Evolutionary conservation across 1,139 yeast species (phyloP), one percentile per base, ranked within the genome.

Genomic region (Candida sp.): DNA sequence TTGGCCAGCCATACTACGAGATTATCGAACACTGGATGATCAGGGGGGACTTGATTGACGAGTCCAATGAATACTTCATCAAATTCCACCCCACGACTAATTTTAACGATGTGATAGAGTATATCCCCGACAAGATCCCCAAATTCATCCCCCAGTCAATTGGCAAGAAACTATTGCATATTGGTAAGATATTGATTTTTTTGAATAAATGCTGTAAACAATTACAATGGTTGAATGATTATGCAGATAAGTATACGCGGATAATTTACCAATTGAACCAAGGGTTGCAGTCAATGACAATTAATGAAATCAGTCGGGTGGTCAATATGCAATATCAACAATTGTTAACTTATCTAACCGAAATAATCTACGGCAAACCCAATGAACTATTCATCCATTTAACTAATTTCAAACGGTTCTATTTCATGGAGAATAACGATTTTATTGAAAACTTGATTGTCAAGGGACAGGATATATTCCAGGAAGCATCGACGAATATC

Each of bases 111-210:
- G 71, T 72, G 4, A 67, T 73, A 22, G 50, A 56, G 36, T 69
- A 54, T 46, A 41, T 58, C 30, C 61, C 68, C 0, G 62, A 63
- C 1, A 77, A 72, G 49, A 71, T 85, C 1, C 97, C 97, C 0
- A 58, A 63, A 6, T 87, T 85, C 55, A 56, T 65, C 35, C 56
- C 61, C 37, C 56, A 57, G 5, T 64, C 65, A 12, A 62, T 77
- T 1, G 82, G 88, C 2, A 59, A 66, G 22, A 75, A 78, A 50
- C 77, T 87, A 7, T 85, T 76, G 52, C 87, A 88, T 45, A 82
- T 87, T 22, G 99, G 99, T 1, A 83, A 86, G 51, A 79, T 88
- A 12, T 68, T 85, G n/a, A 75, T 81, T 34, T 91, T 85, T 56
- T 64, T 93, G 38, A 79, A 82, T 39, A 71, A 70, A 32, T 78